Conservation (phyloP, 1,284 basidiomycete genomes). For the Trichosporon asahii region DNA sequence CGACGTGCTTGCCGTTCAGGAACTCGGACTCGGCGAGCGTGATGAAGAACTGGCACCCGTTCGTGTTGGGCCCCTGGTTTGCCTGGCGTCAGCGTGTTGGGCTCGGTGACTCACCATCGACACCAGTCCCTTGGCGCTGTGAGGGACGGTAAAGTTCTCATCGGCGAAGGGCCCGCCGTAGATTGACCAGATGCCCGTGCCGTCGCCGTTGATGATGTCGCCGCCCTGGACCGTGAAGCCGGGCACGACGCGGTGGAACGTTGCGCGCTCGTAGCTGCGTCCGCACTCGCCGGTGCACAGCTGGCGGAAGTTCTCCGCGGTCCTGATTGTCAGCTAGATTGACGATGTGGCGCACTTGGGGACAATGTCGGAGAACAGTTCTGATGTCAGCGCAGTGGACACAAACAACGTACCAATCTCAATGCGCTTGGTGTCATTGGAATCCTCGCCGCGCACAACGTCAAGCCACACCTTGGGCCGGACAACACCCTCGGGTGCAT, state of each 20-base stretch:
- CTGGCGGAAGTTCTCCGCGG: conserved; percentile 21
- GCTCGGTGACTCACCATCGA: conserved; percentile 16
- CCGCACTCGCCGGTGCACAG: conserved; percentile 13
- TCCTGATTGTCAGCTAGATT: conserved; percentile 7
- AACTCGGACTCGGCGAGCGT: conserved; percentile 92
- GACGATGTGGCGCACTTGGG: conserved; percentile 8
- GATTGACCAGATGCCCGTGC: conserved; percentile 51
- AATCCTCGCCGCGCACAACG: conserved; percentile 11
- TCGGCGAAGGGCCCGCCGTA: conserved; percentile 35
- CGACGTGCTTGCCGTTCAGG: conserved; percentile 88
- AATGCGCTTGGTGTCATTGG: conserved; percentile 8
- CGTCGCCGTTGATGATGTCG: conserved; percentile 55
- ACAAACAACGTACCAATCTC: conserved; percentile 15
- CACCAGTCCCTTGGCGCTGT: conserved; percentile 15
- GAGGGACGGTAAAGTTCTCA: conserved; percentile 25
- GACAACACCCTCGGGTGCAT: conserved; percentile 17
- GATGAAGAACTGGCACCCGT: conserved; percentile 96
- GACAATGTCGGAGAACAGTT: conserved; percentile 20
- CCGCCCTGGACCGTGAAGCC: conserved; percentile 81
- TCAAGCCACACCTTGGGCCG: conserved; percentile 19
- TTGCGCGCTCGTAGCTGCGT: conserved; percentile 6
- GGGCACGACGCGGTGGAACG: conserved; percentile 25
- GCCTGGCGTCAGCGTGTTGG: conserved; percentile 58
- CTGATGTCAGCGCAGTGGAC: conserved; percentile 11
- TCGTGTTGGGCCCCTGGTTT: conserved; percentile 85